Base-by-base conservation (phyloP, 495 filamentous ascomycete genomes). In the Hypoxylon trugodes region DNA sequence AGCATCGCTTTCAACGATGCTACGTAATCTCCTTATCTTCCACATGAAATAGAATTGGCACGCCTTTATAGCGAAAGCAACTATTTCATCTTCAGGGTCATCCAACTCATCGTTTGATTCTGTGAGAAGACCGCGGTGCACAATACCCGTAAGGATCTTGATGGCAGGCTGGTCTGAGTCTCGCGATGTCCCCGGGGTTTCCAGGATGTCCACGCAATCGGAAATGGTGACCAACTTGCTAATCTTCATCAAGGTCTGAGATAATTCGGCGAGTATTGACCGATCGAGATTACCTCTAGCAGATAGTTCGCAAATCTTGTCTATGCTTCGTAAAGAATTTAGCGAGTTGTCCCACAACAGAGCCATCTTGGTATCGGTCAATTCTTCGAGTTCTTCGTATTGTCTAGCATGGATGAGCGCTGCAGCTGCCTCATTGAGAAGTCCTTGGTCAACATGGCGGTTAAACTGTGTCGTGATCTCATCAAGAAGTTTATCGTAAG, bases 381-480 rank as follows among this genome's bases (percentile, higher is more conserved):
- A 79, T 58, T 98, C 96, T 51, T 91, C 87, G 47, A 96, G 85
- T 59, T 95, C 92, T 60, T 94, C 91, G 50, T 90, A 94, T 55
- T 84, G 87, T 50, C 89, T 88, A 9, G 93, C 92, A 70, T 96
- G 93, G 16, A 96, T 74, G 25, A 98, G 83, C 10, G 92, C 91
- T 10, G 86, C 81, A 10, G 87, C 89, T 18, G 92, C 93, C 73
- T 97, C 92, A 4, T 85, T 83, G n/a, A 98, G 79, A 5, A 98
- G 93, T 33, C 85, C 83, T 43, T 90, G 86, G 64, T 96, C 89
- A 4, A 90, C 90, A 68, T 98, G 95, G 0, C 92, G 87, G 41
- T 93, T 84, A 74, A 98, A 98, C 69, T 98, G 95, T 57, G 89
- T 90, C 64, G 90, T 92, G 68, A 98, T 94, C 64, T 98, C 94